A percentile compares a stretch with the other conserved stretches of the same genome.
phyloP scores from a whole-genome alignment of 768 basidiomycete genomes.

The Fomitopsis serialis region DNA sequence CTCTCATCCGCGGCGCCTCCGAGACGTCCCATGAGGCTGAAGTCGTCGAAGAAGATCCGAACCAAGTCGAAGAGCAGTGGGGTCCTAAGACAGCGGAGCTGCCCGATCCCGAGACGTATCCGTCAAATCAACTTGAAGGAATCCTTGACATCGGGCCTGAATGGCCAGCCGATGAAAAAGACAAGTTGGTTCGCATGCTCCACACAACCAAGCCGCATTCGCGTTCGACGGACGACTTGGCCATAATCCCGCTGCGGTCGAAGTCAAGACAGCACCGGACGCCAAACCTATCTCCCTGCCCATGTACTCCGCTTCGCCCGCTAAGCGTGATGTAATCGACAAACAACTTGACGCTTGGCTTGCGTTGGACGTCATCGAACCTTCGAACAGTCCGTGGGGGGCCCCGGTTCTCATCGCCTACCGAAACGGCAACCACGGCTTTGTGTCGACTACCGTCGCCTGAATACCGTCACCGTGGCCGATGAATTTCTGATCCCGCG shows the following conservation, averaged over 20 bases:
- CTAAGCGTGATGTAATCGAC: slow-evolving; percentile 1
- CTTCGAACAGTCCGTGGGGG: slow-evolving; percentile 33
- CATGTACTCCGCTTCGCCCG: neutral
- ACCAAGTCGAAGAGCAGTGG: neutral
- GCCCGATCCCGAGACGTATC: neutral
- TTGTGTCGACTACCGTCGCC: slow-evolving; percentile 28
- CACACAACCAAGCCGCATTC: neutral
- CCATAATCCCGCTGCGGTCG: neutral
- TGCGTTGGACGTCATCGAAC: slow-evolving; percentile 32
- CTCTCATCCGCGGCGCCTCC: too few species aligned
- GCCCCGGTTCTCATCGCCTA: slow-evolving; percentile 30
- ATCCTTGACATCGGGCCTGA: neutral
- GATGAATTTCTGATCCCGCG: slow-evolving; percentile 17
- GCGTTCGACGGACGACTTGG: neutral
- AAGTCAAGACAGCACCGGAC: neutral
- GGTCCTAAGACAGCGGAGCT: neutral
- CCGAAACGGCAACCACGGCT: slow-evolving; percentile 30
- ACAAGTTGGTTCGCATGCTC: neutral
- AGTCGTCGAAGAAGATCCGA: too few species aligned
- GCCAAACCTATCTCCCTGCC: neutral
- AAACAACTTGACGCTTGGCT: slow-evolving; percentile 8
- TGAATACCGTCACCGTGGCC: slow-evolving; percentile 20
- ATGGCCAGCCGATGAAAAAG: neutral
- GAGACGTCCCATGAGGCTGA: too few species aligned
- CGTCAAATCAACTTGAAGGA: neutral